Evolutionary conservation across 2,329 filamentous ascomycete species (phyloP), one percentile per base, ranked within the genome.

Genomic region (Ophiostoma sp.): DNA sequence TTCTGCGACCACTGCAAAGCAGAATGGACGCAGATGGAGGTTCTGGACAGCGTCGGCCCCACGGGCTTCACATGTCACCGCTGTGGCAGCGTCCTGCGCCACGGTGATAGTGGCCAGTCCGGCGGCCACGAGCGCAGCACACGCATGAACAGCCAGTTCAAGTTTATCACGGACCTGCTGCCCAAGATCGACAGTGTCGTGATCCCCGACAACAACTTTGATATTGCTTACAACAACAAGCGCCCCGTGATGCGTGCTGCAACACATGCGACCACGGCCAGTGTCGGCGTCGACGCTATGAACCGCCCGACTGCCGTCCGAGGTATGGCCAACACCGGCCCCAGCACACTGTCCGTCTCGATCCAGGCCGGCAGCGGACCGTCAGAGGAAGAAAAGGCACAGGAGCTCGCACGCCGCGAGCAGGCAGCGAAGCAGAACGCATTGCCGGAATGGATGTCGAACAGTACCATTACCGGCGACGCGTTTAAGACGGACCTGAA

Each of bases 1-100:
- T 89, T 89, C 70, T 99, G 95, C 78, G 81, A 84, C 44, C 85
- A 87, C 68, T 99, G 95, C 80, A 87, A 89, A 72, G 85, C 90
- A 1, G 90, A 96, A 76, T 99, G 91, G 85, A 96, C 93, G 2
- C 86, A 90, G 72, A 87, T 98, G 78, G 93, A 98, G 73, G 93
- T 96, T 0, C 80, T 98, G 66, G 92, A 96, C 78, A 88, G 85
- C 69, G 83, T 88, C 55, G 87, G 90, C 66, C 82, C 83, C 0
- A 78, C 82, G 64, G 91, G 93, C 0, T 98, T 98, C 76, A 79
- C 90, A 64, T 99, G 95, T 78, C 89, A 93, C 75, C 87, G 88
- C 66, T 99, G 95, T 79, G 82, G 84, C 27, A 82, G 81, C 67
- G 78, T 85, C 2, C 82, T 96, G 38, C 82, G 85, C 0, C 86